Base-by-base conservation (phyloP, 495 filamentous ascomycete species). In the Usnea hakonensis region DNA sequence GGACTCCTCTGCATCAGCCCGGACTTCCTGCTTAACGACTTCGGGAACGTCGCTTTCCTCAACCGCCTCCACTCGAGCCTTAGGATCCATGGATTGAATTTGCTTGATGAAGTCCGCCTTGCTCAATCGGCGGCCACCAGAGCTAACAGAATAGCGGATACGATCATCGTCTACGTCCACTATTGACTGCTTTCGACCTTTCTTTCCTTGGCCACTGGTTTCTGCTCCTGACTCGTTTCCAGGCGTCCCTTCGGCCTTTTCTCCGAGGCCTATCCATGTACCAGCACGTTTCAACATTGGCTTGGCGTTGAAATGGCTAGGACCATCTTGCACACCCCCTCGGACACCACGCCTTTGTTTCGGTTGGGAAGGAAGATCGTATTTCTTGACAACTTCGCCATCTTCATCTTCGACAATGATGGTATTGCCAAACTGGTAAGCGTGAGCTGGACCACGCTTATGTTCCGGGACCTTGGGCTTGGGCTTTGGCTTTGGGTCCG, bases 381-480 rank as follows among this genome's bases (percentile, higher is more conserved):
- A 97, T 63, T 94, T 95, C 79, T 95, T 95, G 72, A 99, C 83
- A 16, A 99, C 95, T 70, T 99, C 95, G 35, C 95, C 95, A 70
- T 96, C 89, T 71, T 93, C 91, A 67, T 99, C 92, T 74, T 99
- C 95, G 19, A 99, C 91, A 69, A 99, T 97, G 67, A 99, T 93
- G 72, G 91, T 96, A 66, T 90, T 94, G 50, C 92, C 95, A 67
- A 93, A 97, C 67, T 96, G 91, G 68, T 96, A 99, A 5, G 95
- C 95, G 68, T 90, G 82, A 14, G 95, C 95, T 7, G 94, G 86
- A 33, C 77, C 80, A 28, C 81, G 77, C 52, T 72, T 72, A 19
- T 73, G 74, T 43, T 67, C 65, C 30, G 67, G 71, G 11, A 63
- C 66, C 28, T 52, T 40, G 11, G 57, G 57, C 60, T 64, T 52